Evolutionary conservation across 306 rosid species (phyloP).

Genomic region (Myrica gale): DNA sequence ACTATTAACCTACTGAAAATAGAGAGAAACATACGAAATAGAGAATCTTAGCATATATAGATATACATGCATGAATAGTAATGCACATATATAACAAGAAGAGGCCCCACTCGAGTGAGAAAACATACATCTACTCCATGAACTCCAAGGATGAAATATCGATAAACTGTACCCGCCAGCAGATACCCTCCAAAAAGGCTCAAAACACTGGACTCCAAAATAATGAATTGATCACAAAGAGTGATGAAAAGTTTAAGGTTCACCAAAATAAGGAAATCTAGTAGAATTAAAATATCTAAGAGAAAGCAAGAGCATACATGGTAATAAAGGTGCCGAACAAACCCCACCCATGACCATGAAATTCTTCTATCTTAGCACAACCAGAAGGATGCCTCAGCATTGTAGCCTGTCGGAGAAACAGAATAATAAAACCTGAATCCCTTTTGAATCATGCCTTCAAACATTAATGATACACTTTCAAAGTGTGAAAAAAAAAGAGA

Average conservation of each 20-base stretch:
- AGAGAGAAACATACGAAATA: no score
- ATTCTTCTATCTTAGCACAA: slow-evolving; percentile 59
- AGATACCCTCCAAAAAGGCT: slow-evolving; percentile 80
- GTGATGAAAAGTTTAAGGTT: slow-evolving; percentile 20
- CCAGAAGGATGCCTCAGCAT: slow-evolving; percentile 86
- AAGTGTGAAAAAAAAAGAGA: neutral
- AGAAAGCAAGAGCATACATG: slow-evolving; percentile 43
- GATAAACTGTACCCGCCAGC: slow-evolving; percentile 64
- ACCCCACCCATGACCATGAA: slow-evolving; percentile 68
- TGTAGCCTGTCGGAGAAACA: slow-evolving; percentile 60
- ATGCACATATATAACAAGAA: slow-evolving; percentile 16
- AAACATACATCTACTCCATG: slow-evolving; percentile 73
- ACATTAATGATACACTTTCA: neutral
- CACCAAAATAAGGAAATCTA: slow-evolving; percentile 11
- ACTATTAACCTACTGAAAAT: no score
- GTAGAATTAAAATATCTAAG: slow-evolving; percentile 18
- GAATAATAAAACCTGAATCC: slow-evolving; percentile 18
- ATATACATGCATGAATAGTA: neutral
- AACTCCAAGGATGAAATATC: slow-evolving; percentile 55
- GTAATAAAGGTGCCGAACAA: slow-evolving; percentile 64
- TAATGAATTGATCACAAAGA: slow-evolving; percentile 23
- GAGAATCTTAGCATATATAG: no score
- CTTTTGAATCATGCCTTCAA: neutral
- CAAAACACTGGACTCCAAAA: slow-evolving; percentile 51
- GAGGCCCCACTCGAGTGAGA: slow-evolving; percentile 20